Conservation (phyloP, 228 moss, liverwort and hornwort species). For the Sphagnum fallax region DNA sequence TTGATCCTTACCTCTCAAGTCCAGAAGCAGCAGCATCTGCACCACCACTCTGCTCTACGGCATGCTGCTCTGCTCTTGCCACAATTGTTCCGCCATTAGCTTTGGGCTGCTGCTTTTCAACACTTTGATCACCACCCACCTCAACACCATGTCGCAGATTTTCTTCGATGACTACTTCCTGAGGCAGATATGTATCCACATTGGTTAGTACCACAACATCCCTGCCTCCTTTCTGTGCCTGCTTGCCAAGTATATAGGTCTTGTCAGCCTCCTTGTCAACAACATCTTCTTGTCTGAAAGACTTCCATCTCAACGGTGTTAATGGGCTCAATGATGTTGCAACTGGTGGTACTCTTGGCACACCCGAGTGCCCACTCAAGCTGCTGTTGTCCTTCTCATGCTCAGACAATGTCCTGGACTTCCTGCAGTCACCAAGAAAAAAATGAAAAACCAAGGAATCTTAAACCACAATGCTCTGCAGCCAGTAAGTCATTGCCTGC, state of each 20-base stretch:
- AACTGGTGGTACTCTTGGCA: conserved; percentile 8
- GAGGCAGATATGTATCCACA: not conserved
- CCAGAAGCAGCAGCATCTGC: not conserved
- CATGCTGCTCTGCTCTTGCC: not conserved
- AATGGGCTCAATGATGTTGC: conserved; percentile 24
- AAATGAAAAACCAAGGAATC: not conserved
- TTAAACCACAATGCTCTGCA: too few species aligned
- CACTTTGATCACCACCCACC: not conserved
- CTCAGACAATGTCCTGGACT: conserved; percentile 29
- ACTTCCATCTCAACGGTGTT: conserved; percentile 48
- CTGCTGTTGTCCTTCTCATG: conserved; percentile 19
- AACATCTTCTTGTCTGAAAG: conserved; percentile 25
- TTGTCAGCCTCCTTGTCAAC: conserved; percentile 20
- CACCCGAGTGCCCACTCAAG: conserved; percentile 6
- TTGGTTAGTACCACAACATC: not conserved
- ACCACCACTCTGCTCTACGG: not conserved
- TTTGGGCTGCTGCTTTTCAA: not conserved
- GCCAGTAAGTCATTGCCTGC: too few species aligned
- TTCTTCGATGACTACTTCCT: not conserved
- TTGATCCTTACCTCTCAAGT: conserved; percentile 1
- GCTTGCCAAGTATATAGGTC: not conserved
- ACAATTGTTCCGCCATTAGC: not conserved
- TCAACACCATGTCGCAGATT: not conserved
- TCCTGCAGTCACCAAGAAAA: conserved; percentile 8
- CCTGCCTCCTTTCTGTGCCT: not conserved